Evolutionary conservation across 202 grass and related monocot species (phyloP), one percentile per base, ranked within the genome.

Genomic region (Sporobolus alterniflorus): DNA sequence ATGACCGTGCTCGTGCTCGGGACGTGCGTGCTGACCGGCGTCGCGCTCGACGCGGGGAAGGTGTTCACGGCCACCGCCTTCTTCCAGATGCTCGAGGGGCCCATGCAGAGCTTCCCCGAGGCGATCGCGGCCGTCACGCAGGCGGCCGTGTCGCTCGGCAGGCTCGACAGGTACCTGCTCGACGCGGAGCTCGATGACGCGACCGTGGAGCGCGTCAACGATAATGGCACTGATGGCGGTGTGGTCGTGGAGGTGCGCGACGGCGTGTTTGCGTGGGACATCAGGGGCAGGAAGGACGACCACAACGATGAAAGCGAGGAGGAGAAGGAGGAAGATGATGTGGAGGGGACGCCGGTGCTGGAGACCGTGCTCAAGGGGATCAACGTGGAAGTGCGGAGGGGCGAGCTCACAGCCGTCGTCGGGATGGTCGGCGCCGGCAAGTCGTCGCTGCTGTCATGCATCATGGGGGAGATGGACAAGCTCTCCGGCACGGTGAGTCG

Each of bases 401-500:
- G 92, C 11, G 81, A 85, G 7, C 89, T 94, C 30, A 55, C 15
- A 3, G 89, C 84, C 11, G 83, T 94, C 36, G 92, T 91, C n/a
- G 92, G 92, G 39, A 87, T 11, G 42, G 92, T 94, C 9, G 89
- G 89, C 0, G 82, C 92, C 3, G 92, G 92, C 67, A 94, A 94
- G 69, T 91, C 92, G 11, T 94, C 92, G 0, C 75, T 94, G 67
- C 86, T 94, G n/a, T 87, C 89, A 33, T 89, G 92, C 63, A 65
- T 94, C 30, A 80, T 91, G 71, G 89, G 92, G 20, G 92, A 94
- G 84, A 94, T 91, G 89, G 83, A 79, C 26, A 94, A 89, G 81
- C 42, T 91, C 73, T 82, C 83, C 16, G 92, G 92, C 56, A 76
- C 81, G 77, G 92, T 91, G 63, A 52, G 83, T 18, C 15, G 15